Conservation (phyloP, 2,329 filamentous ascomycete genomes). For the Rhexocercosporidium sp. region DNA sequence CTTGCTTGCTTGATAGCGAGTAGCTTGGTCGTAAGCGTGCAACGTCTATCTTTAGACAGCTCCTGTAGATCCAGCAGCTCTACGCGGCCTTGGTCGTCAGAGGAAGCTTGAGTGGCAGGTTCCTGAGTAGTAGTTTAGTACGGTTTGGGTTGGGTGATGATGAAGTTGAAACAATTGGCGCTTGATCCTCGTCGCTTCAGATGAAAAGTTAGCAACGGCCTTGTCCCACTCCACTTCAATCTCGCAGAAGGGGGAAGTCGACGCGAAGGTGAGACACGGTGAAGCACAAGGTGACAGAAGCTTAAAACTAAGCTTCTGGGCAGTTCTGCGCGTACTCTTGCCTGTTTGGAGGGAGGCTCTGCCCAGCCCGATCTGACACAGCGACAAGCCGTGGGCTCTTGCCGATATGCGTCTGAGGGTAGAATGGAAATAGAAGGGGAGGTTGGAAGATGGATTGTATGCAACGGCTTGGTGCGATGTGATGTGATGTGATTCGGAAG, state of each 20-base stretch:
- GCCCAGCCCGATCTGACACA: conserved; percentile 10
- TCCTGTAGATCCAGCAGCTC: conserved; percentile 16
- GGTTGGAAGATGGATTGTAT: background rate
- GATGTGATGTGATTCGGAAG: background rate
- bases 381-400: background rate
- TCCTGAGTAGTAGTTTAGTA: conserved; percentile 5
- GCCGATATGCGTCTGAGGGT: background rate
- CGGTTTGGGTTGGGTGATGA: conserved; percentile 27
- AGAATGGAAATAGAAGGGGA: background rate
- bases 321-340: conserved; percentile 25
- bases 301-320: conserved; percentile 33
- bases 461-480: background rate
- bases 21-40: background rate
- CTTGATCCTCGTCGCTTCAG: conserved; percentile 38
- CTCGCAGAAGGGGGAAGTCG: conserved; percentile 25
- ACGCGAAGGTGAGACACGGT: conserved; percentile 37
- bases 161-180: conserved; percentile 34
- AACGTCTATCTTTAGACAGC: conserved; percentile 9
- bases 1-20: background rate
- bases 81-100: conserved; percentile 23
- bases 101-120: conserved; percentile 32
- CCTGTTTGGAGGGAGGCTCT: background rate
- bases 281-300: conserved; percentile 40
- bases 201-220: conserved; percentile 36
- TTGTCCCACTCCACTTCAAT: conserved; percentile 24